Conservation (phyloP, 2,329 filamentous ascomycete species). For the Aureobasidium sp. region DNA sequence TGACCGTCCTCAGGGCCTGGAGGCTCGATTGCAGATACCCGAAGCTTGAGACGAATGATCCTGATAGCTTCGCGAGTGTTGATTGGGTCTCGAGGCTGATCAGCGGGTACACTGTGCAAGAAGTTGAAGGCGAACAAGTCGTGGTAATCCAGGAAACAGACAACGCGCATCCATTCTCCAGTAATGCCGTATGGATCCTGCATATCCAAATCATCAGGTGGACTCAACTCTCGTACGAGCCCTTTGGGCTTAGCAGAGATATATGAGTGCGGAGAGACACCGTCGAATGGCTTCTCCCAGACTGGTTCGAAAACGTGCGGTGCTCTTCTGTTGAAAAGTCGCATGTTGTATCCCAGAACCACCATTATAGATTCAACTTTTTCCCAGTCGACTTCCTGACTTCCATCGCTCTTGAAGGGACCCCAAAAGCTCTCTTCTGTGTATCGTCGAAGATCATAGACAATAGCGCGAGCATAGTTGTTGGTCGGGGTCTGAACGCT, state of each 20-base stretch:
- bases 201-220: conserved; percentile 14
- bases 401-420: conserved; percentile 60
- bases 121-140: conserved; percentile 72
- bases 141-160: conserved; percentile 52
- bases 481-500: conserved; percentile 15
- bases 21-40: conserved; percentile 52
- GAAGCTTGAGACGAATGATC: conserved; percentile 61
- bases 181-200: conserved; percentile 63
- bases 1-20: conserved; percentile 53
- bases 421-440: conserved; percentile 59
- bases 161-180: conserved; percentile 60
- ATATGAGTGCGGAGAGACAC: conserved; percentile 44
- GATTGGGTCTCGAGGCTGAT: conserved; percentile 42
- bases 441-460: conserved; percentile 69
- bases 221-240: conserved; percentile 3
- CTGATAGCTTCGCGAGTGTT: conserved; percentile 60
- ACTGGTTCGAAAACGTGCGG: conserved; percentile 44
- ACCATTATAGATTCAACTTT: conserved; percentile 70
- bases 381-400: conserved; percentile 65
- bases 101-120: conserved; percentile 29
- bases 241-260: conserved; percentile 20
- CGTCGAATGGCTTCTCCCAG: conserved; percentile 52
- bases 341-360: conserved; percentile 57
- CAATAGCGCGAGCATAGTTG: conserved; percentile 57
- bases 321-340: conserved; percentile 35